These are phyloP conservation scores for Trichoderma polysporum DNA, from an alignment of 2,329 filamentous ascomycete species.

Conservation along the genomic window DNA sequence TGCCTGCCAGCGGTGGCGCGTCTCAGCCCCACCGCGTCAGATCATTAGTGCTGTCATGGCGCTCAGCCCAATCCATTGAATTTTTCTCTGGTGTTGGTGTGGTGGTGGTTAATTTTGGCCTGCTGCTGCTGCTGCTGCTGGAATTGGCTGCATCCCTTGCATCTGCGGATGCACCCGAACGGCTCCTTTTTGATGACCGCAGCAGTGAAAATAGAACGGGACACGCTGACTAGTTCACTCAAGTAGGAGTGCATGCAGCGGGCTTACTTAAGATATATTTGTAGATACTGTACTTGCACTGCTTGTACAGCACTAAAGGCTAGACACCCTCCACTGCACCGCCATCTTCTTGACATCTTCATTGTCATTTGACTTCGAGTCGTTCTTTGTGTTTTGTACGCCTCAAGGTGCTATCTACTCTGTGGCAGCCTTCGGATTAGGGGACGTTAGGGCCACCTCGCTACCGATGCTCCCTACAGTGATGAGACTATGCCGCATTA, in stretches of 20 bases:
- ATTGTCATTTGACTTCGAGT: too few relatives aligned
- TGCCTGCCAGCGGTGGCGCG: not conserved
- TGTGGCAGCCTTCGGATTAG: too few relatives aligned
- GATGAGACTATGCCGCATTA: not conserved
- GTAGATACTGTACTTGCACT: not conserved
- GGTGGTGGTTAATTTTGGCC: not conserved
- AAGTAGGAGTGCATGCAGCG: not conserved
- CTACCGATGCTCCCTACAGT: too few relatives aligned
- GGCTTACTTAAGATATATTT: not conserved
- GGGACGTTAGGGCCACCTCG: not conserved
- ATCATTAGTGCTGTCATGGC: not conserved
- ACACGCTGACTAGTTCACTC: not conserved
- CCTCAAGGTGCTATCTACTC: too few relatives aligned
- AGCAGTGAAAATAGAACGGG: too few relatives aligned
- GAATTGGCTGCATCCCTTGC: slow-evolving; percentile 5
- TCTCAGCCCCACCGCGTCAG: slow-evolving; percentile 5
- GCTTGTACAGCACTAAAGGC: too few relatives aligned
- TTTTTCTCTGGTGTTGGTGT: not conserved
- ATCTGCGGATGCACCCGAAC: not conserved
- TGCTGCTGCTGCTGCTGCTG: too few relatives aligned
- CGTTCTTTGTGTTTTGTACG: too few relatives aligned
- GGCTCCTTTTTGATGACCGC: not conserved
- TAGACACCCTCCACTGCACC: too few relatives aligned
- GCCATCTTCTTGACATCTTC: too few relatives aligned
- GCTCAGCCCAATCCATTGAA: not conserved